Evolutionary conservation across 139 green algal genomes (phyloP).

Genomic region (Auxenochlorella pyrenoidosa): DNA sequence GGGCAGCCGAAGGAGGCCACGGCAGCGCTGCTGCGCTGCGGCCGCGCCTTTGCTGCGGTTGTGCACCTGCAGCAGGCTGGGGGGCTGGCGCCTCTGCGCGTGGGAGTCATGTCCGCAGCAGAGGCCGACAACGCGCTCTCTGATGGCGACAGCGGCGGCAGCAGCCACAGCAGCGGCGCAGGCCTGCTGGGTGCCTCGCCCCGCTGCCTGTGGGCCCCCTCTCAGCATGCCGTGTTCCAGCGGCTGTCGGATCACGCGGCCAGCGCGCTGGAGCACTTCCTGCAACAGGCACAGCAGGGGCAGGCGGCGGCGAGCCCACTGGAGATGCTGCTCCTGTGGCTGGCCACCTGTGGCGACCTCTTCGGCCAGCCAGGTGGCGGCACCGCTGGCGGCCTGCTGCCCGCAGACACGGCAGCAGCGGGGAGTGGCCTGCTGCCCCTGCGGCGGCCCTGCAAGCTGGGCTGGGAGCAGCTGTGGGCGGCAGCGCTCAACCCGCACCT

Average conservation of each 20-base stretch:
- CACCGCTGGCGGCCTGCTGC: constrained; percentile 52
- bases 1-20: not conserved
- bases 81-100: constrained; percentile 39
- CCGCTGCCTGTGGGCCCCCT: not conserved
- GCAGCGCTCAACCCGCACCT: constrained; percentile 16
- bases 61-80: constrained; percentile 35
- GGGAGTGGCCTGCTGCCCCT: constrained; percentile 13
- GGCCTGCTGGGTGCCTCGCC: not conserved
- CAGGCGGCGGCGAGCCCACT: constrained; percentile 34
- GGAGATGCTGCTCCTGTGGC: constrained; percentile 72
- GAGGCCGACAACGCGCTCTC: not conserved
- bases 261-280: constrained; percentile 49
- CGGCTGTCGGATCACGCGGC: constrained; percentile 47
- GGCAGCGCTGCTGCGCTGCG: constrained; percentile 1
- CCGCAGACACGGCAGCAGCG: not conserved
- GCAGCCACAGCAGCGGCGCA: too few relatives aligned
- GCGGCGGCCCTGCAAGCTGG: not conserved
- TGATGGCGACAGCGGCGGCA: not conserved
- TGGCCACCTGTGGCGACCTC: constrained; percentile 61
- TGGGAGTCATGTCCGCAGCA: constrained; percentile 43
- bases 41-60: not conserved
- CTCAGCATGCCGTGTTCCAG: constrained; percentile 59
- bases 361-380: constrained; percentile 55
- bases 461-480: constrained; percentile 25
- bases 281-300: constrained; percentile 7